Evolutionary conservation across 139 green algal genomes (phyloP).

Genomic region (Nannochloris sp.): DNA sequence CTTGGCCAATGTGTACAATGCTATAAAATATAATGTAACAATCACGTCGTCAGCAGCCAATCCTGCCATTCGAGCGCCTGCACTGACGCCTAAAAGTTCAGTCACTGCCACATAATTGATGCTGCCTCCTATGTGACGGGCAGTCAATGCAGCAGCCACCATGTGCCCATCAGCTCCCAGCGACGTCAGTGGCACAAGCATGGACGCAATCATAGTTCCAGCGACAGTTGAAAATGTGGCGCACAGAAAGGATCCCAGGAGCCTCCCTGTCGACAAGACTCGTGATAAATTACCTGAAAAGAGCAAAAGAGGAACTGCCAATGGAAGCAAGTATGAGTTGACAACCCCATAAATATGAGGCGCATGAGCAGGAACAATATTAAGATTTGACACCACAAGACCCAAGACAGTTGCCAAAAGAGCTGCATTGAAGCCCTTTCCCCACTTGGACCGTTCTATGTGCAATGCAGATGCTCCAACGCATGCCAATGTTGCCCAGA

Average conservation of each 20-base stretch:
- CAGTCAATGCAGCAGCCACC: conserved; percentile 69
- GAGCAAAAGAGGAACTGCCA: conserved; percentile 86
- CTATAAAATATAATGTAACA: conserved; percentile 72
- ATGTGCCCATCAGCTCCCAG: conserved; percentile 68
- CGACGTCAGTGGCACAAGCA: conserved; percentile 46
- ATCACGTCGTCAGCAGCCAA: conserved; percentile 91
- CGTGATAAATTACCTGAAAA: conserved; percentile 66
- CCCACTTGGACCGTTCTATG: conserved; percentile 46
- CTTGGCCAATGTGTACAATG: conserved; percentile 59
- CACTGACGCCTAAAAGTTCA: conserved; percentile 42
- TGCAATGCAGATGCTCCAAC: conserved; percentile 53
- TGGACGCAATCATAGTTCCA: conserved; percentile 52
- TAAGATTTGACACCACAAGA: conserved; percentile 62
- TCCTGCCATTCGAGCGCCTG: conserved; percentile 48
- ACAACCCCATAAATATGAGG: conserved; percentile 42
- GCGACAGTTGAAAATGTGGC: conserved; percentile 52
- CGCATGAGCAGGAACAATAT: conserved; percentile 43
- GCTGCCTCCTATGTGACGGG: conserved; percentile 80
- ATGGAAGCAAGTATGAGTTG: conserved; percentile 76
- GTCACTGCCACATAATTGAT: conserved; percentile 88
- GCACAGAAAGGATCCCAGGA: conserved; percentile 67
- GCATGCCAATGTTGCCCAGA: conserved; percentile 45
- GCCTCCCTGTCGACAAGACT: conserved; percentile 65
- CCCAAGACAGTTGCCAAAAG: conserved; percentile 67
- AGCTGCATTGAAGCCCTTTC: conserved; percentile 65